Evolutionary conservation across 1,284 basidiomycete genomes (phyloP), one percentile per base, ranked within the genome.

Genomic region (Phellinidium pouzarii): DNA sequence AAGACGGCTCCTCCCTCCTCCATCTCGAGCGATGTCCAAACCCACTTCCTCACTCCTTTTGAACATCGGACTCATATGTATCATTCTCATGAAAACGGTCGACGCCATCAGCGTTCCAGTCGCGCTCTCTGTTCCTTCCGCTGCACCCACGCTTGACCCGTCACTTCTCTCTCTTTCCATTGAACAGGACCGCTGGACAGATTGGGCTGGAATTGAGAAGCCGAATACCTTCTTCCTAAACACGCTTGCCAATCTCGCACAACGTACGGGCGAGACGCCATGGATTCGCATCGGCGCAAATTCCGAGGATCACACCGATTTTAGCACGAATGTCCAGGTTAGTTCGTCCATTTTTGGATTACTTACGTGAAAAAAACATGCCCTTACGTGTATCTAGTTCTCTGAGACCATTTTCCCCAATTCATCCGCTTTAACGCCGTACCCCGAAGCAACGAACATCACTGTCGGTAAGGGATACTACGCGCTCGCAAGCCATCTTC

Each of bases 401-500:
- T 34, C 31, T 3, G 31, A 74, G 57, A 61, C 69, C 34, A 65
- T 68, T 9, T 83, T 82, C 58, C 81, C 80, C 1, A 65, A 73
- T 0, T 61, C 69, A 12, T 78, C 73, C 25, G 53, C 68, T 11
- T 68, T 69, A 3, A 69, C 73, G 3, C 84, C 84, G 3, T 84
- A 81, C 59, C 84, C 83, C 0, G 82, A 84, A 62, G 82, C 83
- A 3, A 65, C 65, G 0, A 71, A 68, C 22, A 74, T 84, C 55
- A 72, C 69, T 2, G 77, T 84, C 42, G 81, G 84, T 2, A 68
- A 78, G 60, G 71, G 65, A n/a, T 86, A 73, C 60, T 87, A 85
- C 59, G 60, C 68, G 14, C 66, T 80, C 3, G 75, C 77, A 2
- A 70, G 71, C 26, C 78, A 79, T 59, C 72, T 87, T 43, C 82